Conservation (phyloP, 2,329 filamentous ascomycete genomes). For the Phialophora chinensis region DNA sequence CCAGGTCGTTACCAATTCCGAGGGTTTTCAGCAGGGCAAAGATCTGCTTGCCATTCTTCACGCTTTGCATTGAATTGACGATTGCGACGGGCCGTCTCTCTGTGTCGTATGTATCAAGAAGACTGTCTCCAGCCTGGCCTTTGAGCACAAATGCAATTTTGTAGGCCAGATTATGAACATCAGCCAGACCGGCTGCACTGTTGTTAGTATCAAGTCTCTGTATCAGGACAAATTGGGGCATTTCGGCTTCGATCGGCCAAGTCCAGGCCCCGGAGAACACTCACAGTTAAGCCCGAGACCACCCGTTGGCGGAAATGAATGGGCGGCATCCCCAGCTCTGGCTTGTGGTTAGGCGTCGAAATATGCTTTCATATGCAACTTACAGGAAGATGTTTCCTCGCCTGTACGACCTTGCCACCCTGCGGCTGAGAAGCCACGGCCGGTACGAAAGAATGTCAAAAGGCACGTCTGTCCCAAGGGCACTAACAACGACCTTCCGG, state of each 20-base stretch:
- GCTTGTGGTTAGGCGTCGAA: conserved; percentile 37
- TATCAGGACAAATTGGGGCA: neutral
- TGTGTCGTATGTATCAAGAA: conserved; percentile 48
- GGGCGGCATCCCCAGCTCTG: conserved; percentile 59
- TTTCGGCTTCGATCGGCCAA: neutral
- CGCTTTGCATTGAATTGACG: conserved; percentile 51
- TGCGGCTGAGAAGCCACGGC: conserved; percentile 52
- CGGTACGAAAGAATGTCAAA: conserved; percentile 51
- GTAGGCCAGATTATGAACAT: conserved; percentile 62
- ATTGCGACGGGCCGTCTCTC: conserved; percentile 50
- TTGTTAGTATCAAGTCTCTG: neutral
- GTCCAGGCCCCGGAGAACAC: conserved; percentile 46
- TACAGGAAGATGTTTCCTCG: conserved; percentile 49
- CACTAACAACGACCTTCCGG: conserved; percentile 44
- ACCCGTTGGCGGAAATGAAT: conserved; percentile 62
- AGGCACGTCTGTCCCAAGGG: conserved; percentile 36
- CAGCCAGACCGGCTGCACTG: conserved; percentile 54
- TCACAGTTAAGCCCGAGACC: conserved; percentile 59
- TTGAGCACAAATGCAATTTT: conserved; percentile 53
- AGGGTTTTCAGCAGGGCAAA: conserved; percentile 51
- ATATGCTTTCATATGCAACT: conserved; percentile 22
- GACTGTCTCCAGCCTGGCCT: conserved; percentile 38
- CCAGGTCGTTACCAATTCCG: conserved; percentile 45
- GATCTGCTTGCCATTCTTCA: conserved; percentile 54
- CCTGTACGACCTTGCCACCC: conserved; percentile 49